Evolutionary conservation across 345 rosid species (phyloP), one percentile per base, ranked within the genome.

Genomic region (Gossypium anomalum): DNA sequence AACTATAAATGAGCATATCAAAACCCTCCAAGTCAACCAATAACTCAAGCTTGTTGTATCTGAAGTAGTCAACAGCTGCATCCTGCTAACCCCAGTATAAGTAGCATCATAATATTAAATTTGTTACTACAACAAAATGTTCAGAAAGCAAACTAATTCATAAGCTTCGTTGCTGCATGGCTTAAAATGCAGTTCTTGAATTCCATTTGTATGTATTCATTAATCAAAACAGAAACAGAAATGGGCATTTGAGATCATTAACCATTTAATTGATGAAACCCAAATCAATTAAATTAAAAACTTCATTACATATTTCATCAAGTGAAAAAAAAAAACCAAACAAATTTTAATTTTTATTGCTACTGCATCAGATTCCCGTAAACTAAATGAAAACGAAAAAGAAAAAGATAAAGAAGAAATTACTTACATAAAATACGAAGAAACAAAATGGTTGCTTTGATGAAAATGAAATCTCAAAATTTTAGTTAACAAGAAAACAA

Each of bases 21-120:
- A 76, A 57, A 89, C 85, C 81, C 88, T 88, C 93, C 89, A 90
- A 58, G 86, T 90, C 55, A 88, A 83, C 97, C 93, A 92, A 72
- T 88, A 90, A 78, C 81, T 85, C 78, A 81, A 63, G 48, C 80
- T 73, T 41, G 85, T 78, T 14, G 86, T 44, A 68, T 72, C 89
- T 11, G 78, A n/a, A 71, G 68, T 17, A 27, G 59, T 38, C 75
- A 49, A 17, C 27, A 45, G 15, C 76, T 73, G 59, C 88, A 84
- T 84, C 80, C 85, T 83, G 78, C 71, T 29, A 66, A 77, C 78
- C 22, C 20, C 72, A 78, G 55, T 38, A 74, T 63, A 67, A 52
- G 53, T 27, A n/a, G 45, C 38, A 34, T 34, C 38, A 34, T 4
- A 4, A 34, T 34, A 34, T 34, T 4, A 4, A 34, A 34, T 34